Evolutionary conservation across 768 basidiomycete species (phyloP).

Genomic region (Mycena chlorophos): DNA sequence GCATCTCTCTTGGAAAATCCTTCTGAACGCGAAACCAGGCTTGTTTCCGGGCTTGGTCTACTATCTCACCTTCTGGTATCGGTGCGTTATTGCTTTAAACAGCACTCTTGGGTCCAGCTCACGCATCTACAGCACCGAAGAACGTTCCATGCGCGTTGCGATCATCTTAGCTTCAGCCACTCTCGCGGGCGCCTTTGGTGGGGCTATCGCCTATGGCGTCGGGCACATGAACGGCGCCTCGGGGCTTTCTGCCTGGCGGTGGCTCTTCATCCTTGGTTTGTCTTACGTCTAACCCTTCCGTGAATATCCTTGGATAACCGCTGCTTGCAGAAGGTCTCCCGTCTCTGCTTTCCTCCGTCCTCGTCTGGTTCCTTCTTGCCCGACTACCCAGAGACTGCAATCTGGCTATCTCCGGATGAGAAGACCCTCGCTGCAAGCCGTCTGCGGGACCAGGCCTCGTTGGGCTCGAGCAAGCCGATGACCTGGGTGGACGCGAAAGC

Average conservation of each 20-base stretch:
- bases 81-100: slow-evolving; percentile 19
- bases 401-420: slow-evolving; percentile 47
- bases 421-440: slow-evolving; percentile 36
- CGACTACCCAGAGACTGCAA: slow-evolving; percentile 51
- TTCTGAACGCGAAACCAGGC: slow-evolving; percentile 19
- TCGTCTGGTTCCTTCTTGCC: slow-evolving; percentile 38
- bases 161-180: slow-evolving; percentile 37
- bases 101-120: background rate
- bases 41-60: slow-evolving; percentile 44
- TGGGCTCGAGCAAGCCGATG: slow-evolving; percentile 29
- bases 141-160: slow-evolving; percentile 24
- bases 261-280: slow-evolving; percentile 25
- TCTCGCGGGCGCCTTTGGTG: slow-evolving; percentile 35
- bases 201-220: slow-evolving; percentile 35
- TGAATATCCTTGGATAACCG: slow-evolving; percentile 10
- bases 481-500: slow-evolving; percentile 38
- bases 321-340: slow-evolving; percentile 43
- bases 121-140: background rate
- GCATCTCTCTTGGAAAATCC: background rate
- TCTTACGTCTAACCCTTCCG: slow-evolving; percentile 31
- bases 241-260: slow-evolving; percentile 29
- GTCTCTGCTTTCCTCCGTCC: slow-evolving; percentile 38
- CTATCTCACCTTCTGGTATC: slow-evolving; percentile 48
- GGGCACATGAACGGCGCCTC: slow-evolving; percentile 27
- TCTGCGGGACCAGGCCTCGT: slow-evolving; percentile 27